Conservation (phyloP, 768 basidiomycete species). For the Pleurotus tuoliensis region DNA sequence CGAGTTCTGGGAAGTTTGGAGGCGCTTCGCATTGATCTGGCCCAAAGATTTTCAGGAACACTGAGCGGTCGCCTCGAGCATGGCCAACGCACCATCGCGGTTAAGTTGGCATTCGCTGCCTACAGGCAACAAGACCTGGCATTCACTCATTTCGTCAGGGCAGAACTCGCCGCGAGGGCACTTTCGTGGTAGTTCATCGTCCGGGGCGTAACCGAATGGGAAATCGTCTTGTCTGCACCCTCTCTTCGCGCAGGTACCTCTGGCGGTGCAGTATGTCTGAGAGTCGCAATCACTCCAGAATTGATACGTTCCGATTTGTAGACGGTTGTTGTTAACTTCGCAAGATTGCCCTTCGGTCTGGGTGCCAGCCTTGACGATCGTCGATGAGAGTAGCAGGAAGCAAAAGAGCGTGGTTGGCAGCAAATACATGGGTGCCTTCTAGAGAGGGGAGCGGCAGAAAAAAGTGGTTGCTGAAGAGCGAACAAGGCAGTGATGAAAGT, state of each 20-base stretch:
- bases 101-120: constrained; percentile 79
- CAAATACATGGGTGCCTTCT: constrained; percentile 19
- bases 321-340: constrained; percentile 54
- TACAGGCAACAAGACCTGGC: constrained; percentile 56
- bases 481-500: no score
- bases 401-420: constrained; percentile 52
- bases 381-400: constrained; percentile 28
- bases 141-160: constrained; percentile 76
- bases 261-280: constrained; percentile 57
- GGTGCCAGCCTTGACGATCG: constrained; percentile 43
- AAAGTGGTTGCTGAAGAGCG: constrained; percentile 3
- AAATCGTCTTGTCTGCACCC: constrained; percentile 76
- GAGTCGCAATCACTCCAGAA: constrained; percentile 78
- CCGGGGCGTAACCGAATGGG: constrained; percentile 61
- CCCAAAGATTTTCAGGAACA: background rate
- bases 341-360: constrained; percentile 43
- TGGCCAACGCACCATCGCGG: constrained; percentile 63
- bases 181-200: constrained; percentile 47
- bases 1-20: constrained; percentile 57
- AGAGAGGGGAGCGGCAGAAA: constrained; percentile 11
- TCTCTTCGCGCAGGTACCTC: constrained; percentile 54
- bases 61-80: no score
- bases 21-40: constrained; percentile 77
- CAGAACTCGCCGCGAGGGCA: constrained; percentile 70
- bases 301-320: constrained; percentile 75